Percentiles rank a stretch among this genome's conserved stretches.
Conservation (phyloP, 805 yeast species). For the Spathaspora arborariae region DNA sequence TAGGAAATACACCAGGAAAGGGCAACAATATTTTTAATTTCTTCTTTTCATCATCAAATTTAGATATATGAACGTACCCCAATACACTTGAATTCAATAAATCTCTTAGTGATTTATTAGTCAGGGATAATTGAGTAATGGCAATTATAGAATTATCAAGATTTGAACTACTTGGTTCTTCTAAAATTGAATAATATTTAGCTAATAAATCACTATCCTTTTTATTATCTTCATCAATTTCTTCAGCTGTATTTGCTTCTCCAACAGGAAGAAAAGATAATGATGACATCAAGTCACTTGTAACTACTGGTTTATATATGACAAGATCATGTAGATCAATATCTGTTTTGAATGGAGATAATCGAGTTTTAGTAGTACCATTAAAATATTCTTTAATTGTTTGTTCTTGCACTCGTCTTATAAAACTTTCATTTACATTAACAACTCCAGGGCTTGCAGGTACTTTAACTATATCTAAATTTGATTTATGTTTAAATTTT, state of each 20-base stretch:
- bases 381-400: conserved; percentile 86
- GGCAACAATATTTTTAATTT: conserved; percentile 76
- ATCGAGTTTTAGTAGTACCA: conserved; percentile 60
- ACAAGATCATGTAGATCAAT: conserved; percentile 58
- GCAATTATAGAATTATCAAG: conserved; percentile 79
- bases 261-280: conserved; percentile 42
- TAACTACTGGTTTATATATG: conserved; percentile 56
- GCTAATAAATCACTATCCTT: conserved; percentile 27
- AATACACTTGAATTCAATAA: conserved; percentile 57
- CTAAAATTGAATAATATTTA: conserved; percentile 29
- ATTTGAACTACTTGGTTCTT: conserved; percentile 47
- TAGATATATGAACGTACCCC: conserved; percentile 73
- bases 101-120: conserved; percentile 40
- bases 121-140: conserved; percentile 33
- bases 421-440: conserved; percentile 64
- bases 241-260: conserved; percentile 34
- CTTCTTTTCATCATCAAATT: conserved; percentile 71
- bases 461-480: conserved; percentile 52
- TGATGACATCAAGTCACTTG: conserved; percentile 32
- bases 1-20: conserved; percentile 81
- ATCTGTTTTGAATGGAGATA: conserved; percentile 85
- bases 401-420: conserved; percentile 69
- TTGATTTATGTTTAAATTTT: conserved; percentile 37
- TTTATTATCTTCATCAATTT: conserved; percentile 17
- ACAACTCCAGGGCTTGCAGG: conserved; percentile 75